Base-by-base conservation (phyloP, 106 monocot species). In the Phalaenopsis equestris region DNA sequence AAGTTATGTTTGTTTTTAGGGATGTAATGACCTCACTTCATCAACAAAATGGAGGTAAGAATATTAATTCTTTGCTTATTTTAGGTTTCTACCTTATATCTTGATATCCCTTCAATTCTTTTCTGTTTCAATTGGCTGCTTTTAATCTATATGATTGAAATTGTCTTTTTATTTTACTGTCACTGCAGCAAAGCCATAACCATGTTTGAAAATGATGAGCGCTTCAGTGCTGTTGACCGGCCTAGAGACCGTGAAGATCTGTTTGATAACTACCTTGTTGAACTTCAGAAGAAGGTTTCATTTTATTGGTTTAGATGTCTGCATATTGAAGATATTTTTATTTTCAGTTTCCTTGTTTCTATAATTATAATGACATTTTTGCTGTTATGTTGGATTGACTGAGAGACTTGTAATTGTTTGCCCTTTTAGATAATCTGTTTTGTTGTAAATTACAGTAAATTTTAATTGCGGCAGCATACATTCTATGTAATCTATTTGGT, bases 151-250 rank as follows among this genome's bases (percentile, higher is more conserved):
- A 45, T 42, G 18, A 42, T 7, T 74, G 41, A 74, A 45, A 43
- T 74, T n/a, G 45, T 43, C 42, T 45, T 65, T 74, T 42, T 8
- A 43, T 7, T 74, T 45, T 4, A 39, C 42, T 4, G 7, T 18
- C 6, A 43, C 9, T 86, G 79, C 94, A 99, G 98, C 86, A 95
- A 99, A 88, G 98, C 91, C 15, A 78, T 93, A 19, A 83, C 79
- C 75, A 85, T 99, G 91, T 95, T 99, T 82, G 98, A 99, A 87
- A 83, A 85, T 81, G 98, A 99, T 89, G 94, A 90, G 80, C 80
- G 98, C 41, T 99, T 91, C 41, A 90, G 47, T 83, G 91, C 98
- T 57, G 93, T 99, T 86, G 94, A 99, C 55, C 85, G 98, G 61
- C 39, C 87, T 48, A 84, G 92, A 83, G 98, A 99, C 42, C 92